A percentile compares a stretch with the other conserved stretches of the same genome.
phyloP scores from a whole-genome alignment of 2,329 filamentous ascomycete species.

The Hymenoscyphus linearis region DNA sequence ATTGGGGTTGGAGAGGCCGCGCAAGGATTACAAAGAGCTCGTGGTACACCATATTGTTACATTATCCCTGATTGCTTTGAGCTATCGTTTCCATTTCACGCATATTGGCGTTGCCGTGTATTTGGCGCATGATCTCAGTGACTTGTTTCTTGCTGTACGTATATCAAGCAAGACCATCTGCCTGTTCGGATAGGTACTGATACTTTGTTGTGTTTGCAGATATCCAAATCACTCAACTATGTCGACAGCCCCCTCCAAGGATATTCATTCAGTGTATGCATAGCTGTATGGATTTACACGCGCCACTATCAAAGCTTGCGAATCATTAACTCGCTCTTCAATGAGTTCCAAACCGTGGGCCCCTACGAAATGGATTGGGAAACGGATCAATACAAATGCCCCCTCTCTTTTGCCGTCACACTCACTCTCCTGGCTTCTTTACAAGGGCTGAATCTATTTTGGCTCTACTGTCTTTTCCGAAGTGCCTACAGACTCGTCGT shows the following conservation, averaged over 20 bases:
- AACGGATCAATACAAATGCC: conserved; percentile 71
- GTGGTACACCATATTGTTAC: conserved; percentile 89
- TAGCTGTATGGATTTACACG: conserved; percentile 79
- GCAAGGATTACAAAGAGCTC: conserved; percentile 92
- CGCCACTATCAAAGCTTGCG: conserved; percentile 79
- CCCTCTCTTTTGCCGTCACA: conserved; percentile 62
- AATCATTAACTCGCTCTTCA: conserved; percentile 71
- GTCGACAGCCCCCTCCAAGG: conserved; percentile 69
- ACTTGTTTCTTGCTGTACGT: conserved; percentile 88
- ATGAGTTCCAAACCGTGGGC: conserved; percentile 68
- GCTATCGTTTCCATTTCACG: conserved; percentile 94
- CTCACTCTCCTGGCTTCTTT: conserved; percentile 58
- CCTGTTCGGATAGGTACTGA: not conserved
- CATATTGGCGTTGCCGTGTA: conserved; percentile 92
- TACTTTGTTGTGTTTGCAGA: conserved; percentile 45
- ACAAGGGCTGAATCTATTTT: conserved; percentile 75
- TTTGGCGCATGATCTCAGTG: conserved; percentile 87
- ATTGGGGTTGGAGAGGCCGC: conserved; percentile 82
- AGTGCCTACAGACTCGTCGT: conserved; percentile 68
- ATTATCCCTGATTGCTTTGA: conserved; percentile 72
- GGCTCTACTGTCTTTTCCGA: conserved; percentile 71
- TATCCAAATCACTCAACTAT: conserved; percentile 89
- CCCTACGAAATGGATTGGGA: conserved; percentile 74
- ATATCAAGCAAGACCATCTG: not conserved
- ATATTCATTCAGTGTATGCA: conserved; percentile 81